Base-by-base conservation (phyloP, 2,329 filamentous ascomycete species). In the Penicillium sp. region DNA sequence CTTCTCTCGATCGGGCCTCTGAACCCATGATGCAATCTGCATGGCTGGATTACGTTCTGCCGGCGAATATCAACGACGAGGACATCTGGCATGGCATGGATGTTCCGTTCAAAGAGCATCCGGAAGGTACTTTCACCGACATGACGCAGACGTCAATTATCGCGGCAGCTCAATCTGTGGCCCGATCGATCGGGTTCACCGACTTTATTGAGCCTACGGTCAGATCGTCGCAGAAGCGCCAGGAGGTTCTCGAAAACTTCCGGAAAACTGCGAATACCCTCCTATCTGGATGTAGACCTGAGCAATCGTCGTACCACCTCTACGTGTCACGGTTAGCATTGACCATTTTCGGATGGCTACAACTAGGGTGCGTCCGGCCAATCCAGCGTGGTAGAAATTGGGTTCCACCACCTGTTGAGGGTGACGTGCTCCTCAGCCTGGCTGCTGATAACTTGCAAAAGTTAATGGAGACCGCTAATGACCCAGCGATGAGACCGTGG, bases 1-100 rank as follows among this genome's bases (percentile, higher is more conserved):
- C 71, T 6, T 69, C 71, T 1, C 63, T 71, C 7, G 72, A 75
- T 52, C 62, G 72, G 14, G 73, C 71, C 30, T 72, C 72, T 11
- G 74, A 74, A 40, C 72, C 71, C n/a, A 75, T 75, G 70, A 74
- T 76, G 65, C 70, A 69, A 58, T 65, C 67, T 5, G 63, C 54
- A 14, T 75, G 72, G 71, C 52, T 75, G 13, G 55, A 71, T 37
- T 65, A 67, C 13, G 66, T 73, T 40, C 63, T 46, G 3, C 71
- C 70, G 6, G 58, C 65, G 4, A 74, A 73, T 40, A 65, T 72
- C 57, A 73, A 73, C 33, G 71, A 75, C 51, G 66, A 68, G 13
- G 71, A 73, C 35, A 64, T 73, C n/a, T 63, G 59, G 57, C 69
- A 69, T 38, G 57, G 58, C 45, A 71, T 72, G 67, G 55, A 67